Conservation (phyloP, 768 basidiomycete genomes). For the Kondoa malvinella region DNA sequence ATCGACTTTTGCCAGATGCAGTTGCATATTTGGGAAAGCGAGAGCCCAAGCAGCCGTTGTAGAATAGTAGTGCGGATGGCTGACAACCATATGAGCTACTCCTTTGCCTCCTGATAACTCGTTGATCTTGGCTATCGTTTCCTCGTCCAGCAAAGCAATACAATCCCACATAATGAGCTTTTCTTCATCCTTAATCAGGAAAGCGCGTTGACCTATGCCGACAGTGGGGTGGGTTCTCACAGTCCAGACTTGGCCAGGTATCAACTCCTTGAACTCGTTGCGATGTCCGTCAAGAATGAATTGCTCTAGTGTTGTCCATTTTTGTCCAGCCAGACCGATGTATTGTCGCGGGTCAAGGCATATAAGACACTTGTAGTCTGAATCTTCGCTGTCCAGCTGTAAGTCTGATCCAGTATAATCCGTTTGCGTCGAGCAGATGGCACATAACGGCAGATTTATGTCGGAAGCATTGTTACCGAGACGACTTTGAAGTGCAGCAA, state of each 20-base stretch:
- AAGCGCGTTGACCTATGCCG: slow-evolving; percentile 15
- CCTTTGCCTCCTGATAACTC: slow-evolving; percentile 15
- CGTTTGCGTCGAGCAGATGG: slow-evolving; percentile 11
- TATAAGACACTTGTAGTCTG: slow-evolving; percentile 12
- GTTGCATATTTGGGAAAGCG: slow-evolving; percentile 13
- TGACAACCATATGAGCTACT: slow-evolving; percentile 8
- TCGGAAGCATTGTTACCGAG: slow-evolving; percentile 1
- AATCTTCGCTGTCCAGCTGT: slow-evolving; percentile 4
- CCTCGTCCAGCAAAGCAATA: slow-evolving; percentile 14
- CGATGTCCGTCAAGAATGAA: background rate
- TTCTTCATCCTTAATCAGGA: slow-evolving; percentile 12
- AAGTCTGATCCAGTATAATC: slow-evolving; percentile 5
- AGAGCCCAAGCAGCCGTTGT: slow-evolving; percentile 9
- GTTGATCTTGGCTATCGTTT: slow-evolving; percentile 12
- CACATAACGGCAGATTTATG: slow-evolving; percentile 9
- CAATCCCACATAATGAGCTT: slow-evolving; percentile 17
- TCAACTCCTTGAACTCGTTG: slow-evolving; percentile 14
- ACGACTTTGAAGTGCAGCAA: slow-evolving; percentile 1
- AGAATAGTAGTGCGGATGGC: slow-evolving; percentile 14
- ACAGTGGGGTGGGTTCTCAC: slow-evolving; percentile 10
- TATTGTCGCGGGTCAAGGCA: slow-evolving; percentile 15
- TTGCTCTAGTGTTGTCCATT: slow-evolving; percentile 12
- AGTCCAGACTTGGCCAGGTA: slow-evolving; percentile 11
- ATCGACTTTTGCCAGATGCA: slow-evolving; percentile 9
- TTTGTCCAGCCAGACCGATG: slow-evolving; percentile 16